phyloP scores from a whole-genome alignment of 2,329 filamentous ascomycete genomes.

The Diaporthe sp. region DNA sequence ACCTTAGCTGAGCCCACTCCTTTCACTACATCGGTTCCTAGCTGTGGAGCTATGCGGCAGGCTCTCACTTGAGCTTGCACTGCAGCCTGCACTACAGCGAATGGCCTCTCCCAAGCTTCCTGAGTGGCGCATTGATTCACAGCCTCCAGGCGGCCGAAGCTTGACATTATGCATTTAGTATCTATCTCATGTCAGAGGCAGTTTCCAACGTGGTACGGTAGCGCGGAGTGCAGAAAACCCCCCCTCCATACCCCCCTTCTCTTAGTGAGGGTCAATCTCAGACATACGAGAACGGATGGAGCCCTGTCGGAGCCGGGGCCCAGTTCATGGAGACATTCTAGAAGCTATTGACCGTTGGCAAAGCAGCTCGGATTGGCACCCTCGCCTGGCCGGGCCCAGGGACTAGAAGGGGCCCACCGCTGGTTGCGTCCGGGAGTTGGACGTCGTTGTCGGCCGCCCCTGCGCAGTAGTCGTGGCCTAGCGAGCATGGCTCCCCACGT shows the following conservation, averaged over 20 bases:
- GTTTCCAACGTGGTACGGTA: neutral
- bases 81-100: neutral
- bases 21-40: neutral
- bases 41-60: neutral
- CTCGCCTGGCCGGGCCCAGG: constrained; percentile 13
- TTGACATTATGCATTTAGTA: neutral
- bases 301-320: constrained; percentile 14
- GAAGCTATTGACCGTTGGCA: constrained; percentile 29
- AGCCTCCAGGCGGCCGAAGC: constrained; percentile 11
- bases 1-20: neutral
- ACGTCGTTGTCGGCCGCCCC: constrained; percentile 27
- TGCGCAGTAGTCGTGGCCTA: constrained; percentile 21
- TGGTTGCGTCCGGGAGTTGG: constrained; percentile 17
- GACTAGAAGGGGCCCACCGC: constrained; percentile 24
- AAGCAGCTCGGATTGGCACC: constrained; percentile 10
- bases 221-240: neutral
- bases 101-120: neutral
- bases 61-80: neutral
- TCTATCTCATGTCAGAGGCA: constrained; percentile 1
- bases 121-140: neutral
- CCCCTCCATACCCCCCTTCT: neutral
- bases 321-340: constrained; percentile 31
- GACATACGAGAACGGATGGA: constrained; percentile 26
- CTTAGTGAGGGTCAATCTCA: constrained; percentile 12
- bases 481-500: constrained; percentile 26